A percentile compares a stretch with the other conserved stretches of the same genome.
Evolutionary conservation across 1,139 yeast genomes (phyloP).

Genomic region (Yamadazyma siamensis): DNA sequence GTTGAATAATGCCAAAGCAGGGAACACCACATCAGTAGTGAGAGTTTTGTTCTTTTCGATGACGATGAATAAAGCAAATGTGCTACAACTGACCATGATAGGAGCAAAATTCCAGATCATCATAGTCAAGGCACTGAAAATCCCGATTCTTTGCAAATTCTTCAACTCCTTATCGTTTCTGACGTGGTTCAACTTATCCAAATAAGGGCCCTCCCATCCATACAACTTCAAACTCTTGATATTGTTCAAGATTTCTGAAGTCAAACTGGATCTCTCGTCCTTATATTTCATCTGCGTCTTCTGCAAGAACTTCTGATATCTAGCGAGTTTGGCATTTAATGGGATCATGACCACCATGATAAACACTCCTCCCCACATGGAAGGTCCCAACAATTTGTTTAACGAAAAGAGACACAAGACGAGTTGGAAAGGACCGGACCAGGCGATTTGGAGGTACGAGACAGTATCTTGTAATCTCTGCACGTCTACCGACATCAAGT

Average conservation of each 20-base stretch:
- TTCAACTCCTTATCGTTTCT: constrained; percentile 86
- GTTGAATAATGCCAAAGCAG: constrained; percentile 86
- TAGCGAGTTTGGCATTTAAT: constrained; percentile 70
- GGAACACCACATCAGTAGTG: constrained; percentile 90
- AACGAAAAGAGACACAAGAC: constrained; percentile 72
- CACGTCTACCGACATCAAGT: constrained; percentile 94
- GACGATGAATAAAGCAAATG: constrained; percentile 79
- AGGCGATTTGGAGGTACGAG: constrained; percentile 80
- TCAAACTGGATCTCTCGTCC: constrained; percentile 51
- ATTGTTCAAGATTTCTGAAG: constrained; percentile 85
- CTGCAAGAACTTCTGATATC: constrained; percentile 72
- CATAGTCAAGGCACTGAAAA: constrained; percentile 66
- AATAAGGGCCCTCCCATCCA: constrained; percentile 93
- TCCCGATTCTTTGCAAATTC: constrained; percentile 74
- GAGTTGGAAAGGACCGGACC: constrained; percentile 98
- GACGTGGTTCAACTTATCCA: constrained; percentile 66
- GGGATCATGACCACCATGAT: constrained; percentile 86
- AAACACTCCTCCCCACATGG: constrained; percentile 97
- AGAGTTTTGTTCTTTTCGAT: constrained; percentile 62
- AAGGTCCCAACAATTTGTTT: constrained; percentile 73
- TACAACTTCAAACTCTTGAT: constrained; percentile 89
- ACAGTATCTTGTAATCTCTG: constrained; percentile 90
- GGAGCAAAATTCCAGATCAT: constrained; percentile 90
- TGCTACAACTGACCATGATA: constrained; percentile 83
- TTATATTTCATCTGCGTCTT: constrained; percentile 47